Percentiles rank a stretch among this genome's conserved stretches.
Conservation (phyloP, 2,329 filamentous ascomycete species). For the Pseudohalonectria lignicola region DNA sequence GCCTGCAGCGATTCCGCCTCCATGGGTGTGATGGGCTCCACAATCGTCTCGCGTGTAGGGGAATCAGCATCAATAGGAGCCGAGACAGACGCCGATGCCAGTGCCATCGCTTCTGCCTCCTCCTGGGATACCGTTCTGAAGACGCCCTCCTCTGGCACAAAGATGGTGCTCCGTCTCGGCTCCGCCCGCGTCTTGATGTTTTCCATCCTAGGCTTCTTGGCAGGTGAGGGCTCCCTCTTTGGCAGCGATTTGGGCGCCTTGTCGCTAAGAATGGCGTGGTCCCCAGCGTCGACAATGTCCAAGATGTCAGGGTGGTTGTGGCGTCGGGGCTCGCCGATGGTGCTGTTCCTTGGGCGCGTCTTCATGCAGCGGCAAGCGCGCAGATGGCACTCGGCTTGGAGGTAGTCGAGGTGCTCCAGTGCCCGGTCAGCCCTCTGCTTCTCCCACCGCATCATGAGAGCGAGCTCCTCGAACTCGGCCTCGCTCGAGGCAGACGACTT, state of each 20-base stretch:
- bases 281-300: conserved; percentile 27
- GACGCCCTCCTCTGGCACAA: conserved; percentile 51
- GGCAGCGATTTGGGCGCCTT: conserved; percentile 15
- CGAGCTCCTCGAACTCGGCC: conserved; percentile 47
- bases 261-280: conserved; percentile 30
- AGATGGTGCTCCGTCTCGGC: conserved; percentile 40
- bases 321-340: conserved; percentile 19
- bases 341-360: conserved; percentile 19
- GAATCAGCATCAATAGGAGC: too few relatives aligned
- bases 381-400: conserved; percentile 64
- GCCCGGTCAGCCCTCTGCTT: conserved; percentile 56
- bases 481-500: conserved; percentile 44
- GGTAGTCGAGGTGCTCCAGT: conserved; percentile 63
- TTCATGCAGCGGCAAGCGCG: conserved; percentile 52
- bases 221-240: conserved; percentile 18
- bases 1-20: conserved; percentile 16
- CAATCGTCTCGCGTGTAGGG: conserved; percentile 12
- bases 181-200: conserved; percentile 22
- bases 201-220: conserved; percentile 22
- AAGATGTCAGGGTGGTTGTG: conserved; percentile 21
- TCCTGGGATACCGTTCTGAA: conserved; percentile 49
- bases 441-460: conserved; percentile 41
- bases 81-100: conserved; percentile 8
- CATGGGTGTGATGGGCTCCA: conserved; percentile 18
- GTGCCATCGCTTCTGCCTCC: conserved; percentile 33